A percentile compares a stretch with the other conserved stretches of the same genome.
Evolutionary conservation across 768 basidiomycete genomes (phyloP).

Genomic region (Hypholoma fasciculare): DNA sequence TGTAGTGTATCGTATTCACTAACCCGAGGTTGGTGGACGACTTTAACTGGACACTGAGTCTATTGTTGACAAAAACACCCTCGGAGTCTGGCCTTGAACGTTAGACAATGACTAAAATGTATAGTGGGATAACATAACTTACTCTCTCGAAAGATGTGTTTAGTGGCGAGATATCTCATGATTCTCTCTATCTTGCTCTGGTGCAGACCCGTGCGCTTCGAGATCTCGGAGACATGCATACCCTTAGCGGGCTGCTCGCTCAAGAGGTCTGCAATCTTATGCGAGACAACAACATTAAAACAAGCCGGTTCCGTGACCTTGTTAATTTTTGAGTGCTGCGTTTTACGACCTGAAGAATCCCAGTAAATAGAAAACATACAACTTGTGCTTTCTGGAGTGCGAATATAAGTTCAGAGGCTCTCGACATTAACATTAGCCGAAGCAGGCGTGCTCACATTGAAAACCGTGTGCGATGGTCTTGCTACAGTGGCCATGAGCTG

Average conservation of each 20-base stretch:
- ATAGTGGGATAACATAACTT: not conserved
- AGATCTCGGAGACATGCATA: conserved; percentile 25
- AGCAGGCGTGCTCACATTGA: conserved; percentile 19
- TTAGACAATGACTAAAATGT: not conserved
- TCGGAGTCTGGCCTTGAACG: conserved; percentile 24
- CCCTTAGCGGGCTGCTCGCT: conserved; percentile 24
- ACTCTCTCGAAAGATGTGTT: conserved; percentile 38
- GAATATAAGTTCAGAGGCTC: not conserved
- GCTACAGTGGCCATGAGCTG: conserved; percentile 24
- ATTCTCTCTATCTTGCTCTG: conserved; percentile 30
- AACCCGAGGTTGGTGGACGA: not conserved
- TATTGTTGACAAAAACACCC: conserved; percentile 42
- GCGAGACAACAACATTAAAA: conserved; percentile 17
- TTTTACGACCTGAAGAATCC: not conserved
- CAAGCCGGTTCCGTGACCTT: conserved; percentile 22
- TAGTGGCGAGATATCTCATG: conserved; percentile 30
- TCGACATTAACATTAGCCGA: not conserved
- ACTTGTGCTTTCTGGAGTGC: conserved; percentile 6
- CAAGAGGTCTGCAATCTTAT: conserved; percentile 29
- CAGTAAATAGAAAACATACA: not conserved
- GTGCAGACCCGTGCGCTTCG: conserved; percentile 22
- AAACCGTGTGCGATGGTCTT: conserved; percentile 21
- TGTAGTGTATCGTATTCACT: not conserved
- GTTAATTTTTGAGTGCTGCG: not conserved
- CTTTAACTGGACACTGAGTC: conserved; percentile 31